Percentiles rank a stretch among this genome's conserved stretches.
These are phyloP conservation scores for Exophiala spinifera DNA, from an alignment of 2,329 filamentous ascomycete genomes.

Conservation along the genomic window DNA sequence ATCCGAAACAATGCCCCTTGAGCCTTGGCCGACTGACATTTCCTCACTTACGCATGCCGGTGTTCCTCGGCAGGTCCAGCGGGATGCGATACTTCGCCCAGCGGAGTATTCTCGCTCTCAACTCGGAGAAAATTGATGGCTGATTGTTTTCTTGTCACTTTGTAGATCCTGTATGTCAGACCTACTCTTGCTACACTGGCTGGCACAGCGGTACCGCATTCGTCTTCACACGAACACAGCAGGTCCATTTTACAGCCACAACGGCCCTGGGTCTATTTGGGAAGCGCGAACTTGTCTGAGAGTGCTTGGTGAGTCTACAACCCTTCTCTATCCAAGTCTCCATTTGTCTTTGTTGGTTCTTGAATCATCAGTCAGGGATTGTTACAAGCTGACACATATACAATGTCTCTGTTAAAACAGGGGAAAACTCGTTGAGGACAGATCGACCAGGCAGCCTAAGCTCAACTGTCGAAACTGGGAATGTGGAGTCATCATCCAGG, in stretches of 20 bases:
- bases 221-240: constrained; percentile 18
- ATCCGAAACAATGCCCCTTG: not conserved
- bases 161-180: constrained; percentile 20
- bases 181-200: constrained; percentile 3
- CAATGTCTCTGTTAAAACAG: constrained; percentile 45
- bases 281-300: constrained; percentile 88
- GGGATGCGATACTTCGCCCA: no score
- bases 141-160: not conserved
- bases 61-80: no score
- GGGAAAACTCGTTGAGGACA: constrained; percentile 75
- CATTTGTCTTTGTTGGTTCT: no score
- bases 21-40: no score
- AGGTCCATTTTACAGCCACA: constrained; percentile 36
- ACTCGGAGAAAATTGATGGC: not conserved
- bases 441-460: constrained; percentile 63
- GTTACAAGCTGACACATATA: not conserved
- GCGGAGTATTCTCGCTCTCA: no score
- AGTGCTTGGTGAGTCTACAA: constrained; percentile 75
- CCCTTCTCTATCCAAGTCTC: not conserved
- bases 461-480: constrained; percentile 92
- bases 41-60: no score
- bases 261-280: constrained; percentile 71
- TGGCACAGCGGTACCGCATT: not conserved
- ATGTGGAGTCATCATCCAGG: constrained; percentile 77
- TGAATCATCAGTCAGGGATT: not conserved